Evolutionary conservation across 2,329 filamentous ascomycete species (phyloP), one percentile per base, ranked within the genome.

Genomic region (Aspergillus uvarum): DNA sequence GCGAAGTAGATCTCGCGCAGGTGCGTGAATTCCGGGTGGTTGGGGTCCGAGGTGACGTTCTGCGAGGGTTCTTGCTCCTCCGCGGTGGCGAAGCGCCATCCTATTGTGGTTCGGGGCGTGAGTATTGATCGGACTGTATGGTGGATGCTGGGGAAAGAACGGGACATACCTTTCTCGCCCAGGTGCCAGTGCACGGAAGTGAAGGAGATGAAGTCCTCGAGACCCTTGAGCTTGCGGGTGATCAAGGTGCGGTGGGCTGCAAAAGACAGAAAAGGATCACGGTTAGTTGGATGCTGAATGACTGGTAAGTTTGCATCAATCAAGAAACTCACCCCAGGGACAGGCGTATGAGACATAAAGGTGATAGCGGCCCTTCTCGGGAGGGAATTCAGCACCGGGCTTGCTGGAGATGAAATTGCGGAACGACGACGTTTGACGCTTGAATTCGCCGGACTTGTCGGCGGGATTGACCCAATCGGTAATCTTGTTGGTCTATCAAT

Each of bases 161-260:
- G 22, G 44, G 14, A 14, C 80, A 53, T 75, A 84, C 86, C 88
- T 79, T 80, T 86, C 72, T 80, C 87, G 62, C 68, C 87, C 80
- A 98, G 87, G 70, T 96, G 89, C 94, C 93, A 98, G 78, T 97
- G 93, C 56, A 97, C 93, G n/a, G 86, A 87, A 0, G 91, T 95
- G 61, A 86, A 82, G 5, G 85, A 80, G 67, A 99, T 88, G 65
- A 95, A 84, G 59, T 96, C 89, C 69, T 98, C 90, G 0, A 99
- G 83, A 0, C 94, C 95, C 81, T 98, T 99, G 70, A 99, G 84
- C 74, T 92, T 89, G 60, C 94, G 85, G 2, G 90, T 89, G 67
- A 98, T 96, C 65, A 98, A 82, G 0, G 92, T 89, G 48, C 95
- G 88, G 72, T 92, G 91, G 5, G 94, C 93, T 87, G 51, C n/a